phyloP scores from a whole-genome alignment of 78 protist species.

The Emiliania huxleyi region DNA sequence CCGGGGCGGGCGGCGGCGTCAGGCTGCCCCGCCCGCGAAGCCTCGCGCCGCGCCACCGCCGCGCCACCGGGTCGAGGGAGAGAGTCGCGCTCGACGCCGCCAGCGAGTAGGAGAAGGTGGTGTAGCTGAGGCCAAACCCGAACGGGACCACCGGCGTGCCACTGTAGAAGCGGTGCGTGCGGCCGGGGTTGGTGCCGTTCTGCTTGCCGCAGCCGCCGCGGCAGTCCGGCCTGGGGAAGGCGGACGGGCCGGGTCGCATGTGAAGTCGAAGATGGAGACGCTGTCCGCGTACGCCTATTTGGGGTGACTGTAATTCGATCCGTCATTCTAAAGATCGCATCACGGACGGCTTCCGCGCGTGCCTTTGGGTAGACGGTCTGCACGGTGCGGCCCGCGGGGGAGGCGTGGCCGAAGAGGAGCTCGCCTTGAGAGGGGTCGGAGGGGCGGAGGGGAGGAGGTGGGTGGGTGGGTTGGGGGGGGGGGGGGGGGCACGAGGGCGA shows the following conservation, averaged over 20 bases:
- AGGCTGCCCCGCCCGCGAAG: too few species aligned
- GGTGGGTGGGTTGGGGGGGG: too few species aligned
- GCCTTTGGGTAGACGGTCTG: background rate
- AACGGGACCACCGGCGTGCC: background rate
- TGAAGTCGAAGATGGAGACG: background rate
- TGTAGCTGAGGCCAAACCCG: background rate
- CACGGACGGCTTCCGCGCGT: background rate
- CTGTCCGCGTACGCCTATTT: background rate
- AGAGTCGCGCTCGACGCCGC: background rate
- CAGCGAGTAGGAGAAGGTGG: background rate
- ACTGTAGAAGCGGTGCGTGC: slow-evolving; percentile 17
- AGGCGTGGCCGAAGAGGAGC: background rate
- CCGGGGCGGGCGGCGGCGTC: too few species aligned
- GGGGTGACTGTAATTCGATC: too few species aligned
- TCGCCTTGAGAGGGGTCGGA: background rate
- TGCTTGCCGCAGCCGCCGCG: background rate
- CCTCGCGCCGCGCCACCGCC: background rate
- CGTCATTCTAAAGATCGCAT: too few species aligned
- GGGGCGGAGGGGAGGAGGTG: too few species aligned
- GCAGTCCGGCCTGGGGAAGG: background rate
- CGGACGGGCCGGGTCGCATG: slow-evolving; percentile 1
- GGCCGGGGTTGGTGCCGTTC: slow-evolving; percentile 1
- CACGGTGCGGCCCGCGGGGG: background rate
- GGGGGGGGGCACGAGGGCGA: too few species aligned
- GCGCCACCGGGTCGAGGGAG: background rate